These are phyloP conservation scores for Diutina catenulata DNA, from an alignment of 1,139 yeast species.

Conservation along the genomic window DNA sequence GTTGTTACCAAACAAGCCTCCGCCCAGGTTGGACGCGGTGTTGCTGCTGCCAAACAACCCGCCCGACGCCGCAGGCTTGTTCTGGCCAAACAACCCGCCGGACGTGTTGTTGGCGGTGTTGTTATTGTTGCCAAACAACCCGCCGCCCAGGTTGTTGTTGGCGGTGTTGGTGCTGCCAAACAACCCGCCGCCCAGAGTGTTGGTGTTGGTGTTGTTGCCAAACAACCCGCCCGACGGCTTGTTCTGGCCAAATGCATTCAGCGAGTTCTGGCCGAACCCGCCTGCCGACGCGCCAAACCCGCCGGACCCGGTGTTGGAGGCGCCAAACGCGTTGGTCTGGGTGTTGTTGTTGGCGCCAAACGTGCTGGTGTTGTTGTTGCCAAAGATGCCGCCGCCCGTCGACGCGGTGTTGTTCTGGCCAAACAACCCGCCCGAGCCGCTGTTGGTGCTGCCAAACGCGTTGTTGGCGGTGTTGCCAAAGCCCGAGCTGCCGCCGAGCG, in stretches of 20 bases:
- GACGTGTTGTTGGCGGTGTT: slow-evolving; percentile 9
- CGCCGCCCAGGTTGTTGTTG: background rate
- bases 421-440: background rate
- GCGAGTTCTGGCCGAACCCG: too few species aligned
- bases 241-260: too few species aligned
- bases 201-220: background rate
- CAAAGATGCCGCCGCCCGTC: slow-evolving; percentile 5
- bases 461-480: slow-evolving; percentile 1
- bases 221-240: slow-evolving; percentile 1
- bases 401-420: background rate
- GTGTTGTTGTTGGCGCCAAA: background rate
- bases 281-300: too few species aligned
- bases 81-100: slow-evolving; percentile 4
- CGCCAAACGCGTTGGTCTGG: background rate
- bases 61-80: too few species aligned
- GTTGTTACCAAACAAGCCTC: slow-evolving; percentile 2
- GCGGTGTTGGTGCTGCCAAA: slow-evolving; percentile 1
- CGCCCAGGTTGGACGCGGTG: background rate
- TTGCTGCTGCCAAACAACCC: slow-evolving; percentile 2
- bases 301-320: background rate
- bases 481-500: background rate
- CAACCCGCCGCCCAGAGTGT: background rate
- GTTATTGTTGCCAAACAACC: background rate
- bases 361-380: background rate
- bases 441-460: background rate